Evolutionary conservation across 257 asterid genomes (phyloP), one percentile per base, ranked within the genome.

Genomic region (Primulina huaijiensis): DNA sequence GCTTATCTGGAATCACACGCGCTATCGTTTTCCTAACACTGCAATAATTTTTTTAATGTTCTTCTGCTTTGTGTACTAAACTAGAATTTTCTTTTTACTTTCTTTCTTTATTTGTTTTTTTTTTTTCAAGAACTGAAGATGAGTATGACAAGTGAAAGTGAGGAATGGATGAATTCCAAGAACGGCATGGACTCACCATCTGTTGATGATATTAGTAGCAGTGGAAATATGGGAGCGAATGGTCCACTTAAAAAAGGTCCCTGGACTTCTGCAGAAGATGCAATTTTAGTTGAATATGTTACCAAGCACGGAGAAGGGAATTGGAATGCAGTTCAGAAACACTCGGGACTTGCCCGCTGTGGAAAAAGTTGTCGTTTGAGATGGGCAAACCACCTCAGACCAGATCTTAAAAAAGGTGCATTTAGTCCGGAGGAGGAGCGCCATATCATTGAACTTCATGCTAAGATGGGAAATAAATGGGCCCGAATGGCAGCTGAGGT

Each of bases 401-500:
- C 97, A 11, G 85, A 88, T 83, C 77, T 90, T 19, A 90, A 81
- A 66, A 90, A 90, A 81, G 89, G 90, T 16, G 79, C 90, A 21
- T 79, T 90, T 74, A 90, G 84, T 64, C 74, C 72, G 1, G 97
- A 90, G 75, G 97, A 90, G 82, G 97, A 88, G 84, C 60, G 64
- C 14, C 90, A 66, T 62, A 86, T 90, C 67, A 77, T 84, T 57
- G 87, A 86, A 79, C 84, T 90, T 55, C 97, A 90, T 61, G 89
- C 91, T 67, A 82, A 86, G 75, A 81, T 88, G 81, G 95, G 95
- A 67, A 90, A 90, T 81, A 90, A 88, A 78, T 90, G 97, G 97
- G 92, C 95, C 19, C 82, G 88, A 72, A 90, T 90, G 92, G 97
- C 97, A 64, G 84, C 92, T 75, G 90, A 90, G 94, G 97, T 90